phyloP scores from a whole-genome alignment of 257 asterid species.

The Nicotiana tabacum region DNA sequence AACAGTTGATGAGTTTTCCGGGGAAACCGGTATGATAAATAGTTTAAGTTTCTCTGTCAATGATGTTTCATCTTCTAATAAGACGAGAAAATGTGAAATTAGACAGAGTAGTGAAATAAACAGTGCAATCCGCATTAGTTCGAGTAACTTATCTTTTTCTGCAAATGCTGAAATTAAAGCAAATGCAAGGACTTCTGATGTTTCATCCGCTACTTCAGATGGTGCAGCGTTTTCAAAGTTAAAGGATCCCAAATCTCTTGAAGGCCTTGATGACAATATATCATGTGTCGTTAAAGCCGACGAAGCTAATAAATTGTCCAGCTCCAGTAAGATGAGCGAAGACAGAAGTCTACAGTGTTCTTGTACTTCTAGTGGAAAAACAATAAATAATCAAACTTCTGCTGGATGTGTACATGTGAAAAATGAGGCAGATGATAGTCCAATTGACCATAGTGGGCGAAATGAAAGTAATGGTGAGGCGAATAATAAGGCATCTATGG shows the following conservation, averaged over 20 bases:
- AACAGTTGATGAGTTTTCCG: slow-evolving; percentile 50
- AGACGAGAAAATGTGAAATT: slow-evolving; percentile 28
- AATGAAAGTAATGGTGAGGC: slow-evolving; percentile 22
- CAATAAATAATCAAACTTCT: slow-evolving; percentile 9
- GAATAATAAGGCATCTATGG: slow-evolving; percentile 27
- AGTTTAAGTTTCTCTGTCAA: slow-evolving; percentile 19
- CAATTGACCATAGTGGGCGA: slow-evolving; percentile 23
- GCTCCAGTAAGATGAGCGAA: slow-evolving; percentile 9
- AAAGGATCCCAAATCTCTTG: slow-evolving; percentile 38
- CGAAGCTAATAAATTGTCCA: slow-evolving; percentile 24
- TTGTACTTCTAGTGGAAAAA: slow-evolving; percentile 12
- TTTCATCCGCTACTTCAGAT: slow-evolving; percentile 41
- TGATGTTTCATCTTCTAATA: slow-evolving; percentile 13
- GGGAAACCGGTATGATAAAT: slow-evolving; percentile 52
- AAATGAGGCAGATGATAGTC: slow-evolving; percentile 28
- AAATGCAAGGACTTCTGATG: slow-evolving; percentile 43
- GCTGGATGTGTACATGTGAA: slow-evolving; percentile 26
- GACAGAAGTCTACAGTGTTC: slow-evolving; percentile 15
- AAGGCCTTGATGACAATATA: slow-evolving; percentile 51
- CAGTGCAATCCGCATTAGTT: slow-evolving; percentile 37
- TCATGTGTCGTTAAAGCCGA: slow-evolving; percentile 46
- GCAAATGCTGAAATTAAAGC: slow-evolving; percentile 47
- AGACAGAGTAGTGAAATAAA: slow-evolving; percentile 42
- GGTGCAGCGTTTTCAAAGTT: slow-evolving; percentile 35
- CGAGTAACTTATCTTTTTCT: slow-evolving; percentile 46